Base-by-base conservation (phyloP, 2,329 filamentous ascomycete species). In the Plectosphaerella plurivora region DNA sequence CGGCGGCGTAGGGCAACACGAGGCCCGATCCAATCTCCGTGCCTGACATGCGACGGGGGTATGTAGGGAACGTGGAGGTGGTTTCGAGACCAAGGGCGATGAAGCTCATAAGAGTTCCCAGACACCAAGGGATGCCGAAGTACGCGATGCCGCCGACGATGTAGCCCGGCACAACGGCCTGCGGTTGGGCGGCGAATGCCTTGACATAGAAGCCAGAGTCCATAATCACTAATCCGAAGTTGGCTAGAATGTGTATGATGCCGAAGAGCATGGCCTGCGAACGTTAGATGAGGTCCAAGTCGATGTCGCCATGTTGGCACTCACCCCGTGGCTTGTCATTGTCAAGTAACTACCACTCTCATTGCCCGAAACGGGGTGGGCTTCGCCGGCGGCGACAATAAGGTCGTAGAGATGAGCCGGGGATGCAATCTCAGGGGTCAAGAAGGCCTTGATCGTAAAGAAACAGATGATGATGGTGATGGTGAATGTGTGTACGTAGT, bases 1-100 rank as follows among this genome's bases (percentile, higher is more conserved):
- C 81, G 0, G 87, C 84, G 2, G 84, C 86, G 54, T 87, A 84
- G 0, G 87, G 87, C 3, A 90, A 71, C 0, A 89, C 86, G 1
- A 91, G 72, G 0, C 87, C 87, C 14, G 84, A 84, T 2, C 78
- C 81, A 3, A 90, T 81, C 58, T 90, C 85, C 2, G 73, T 70
- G 0, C 76, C 63, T 14, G 76, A 73, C 74, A 89, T 82, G 10
- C 81, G 67, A 5, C 74, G 60, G 3, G 79, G 79, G 46, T 74
- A 83, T 0, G 78, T 83, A 0, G 80, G 80, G 51, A 81, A 83
- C 0, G 69, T 66, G 0, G 76, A 68, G 0, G 67, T 71, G 8
- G 70, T 69, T 48, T 81, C 77, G 0, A 81, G 60, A 0, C 69
- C 77, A 0, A 80, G 60, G 1, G 76, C 77, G 0, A 74, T 66